A percentile compares a stretch with the other conserved stretches of the same genome.
These are phyloP conservation scores for Garcia nutans DNA, from an alignment of 345 rosid species.

Conservation along the genomic window DNA sequence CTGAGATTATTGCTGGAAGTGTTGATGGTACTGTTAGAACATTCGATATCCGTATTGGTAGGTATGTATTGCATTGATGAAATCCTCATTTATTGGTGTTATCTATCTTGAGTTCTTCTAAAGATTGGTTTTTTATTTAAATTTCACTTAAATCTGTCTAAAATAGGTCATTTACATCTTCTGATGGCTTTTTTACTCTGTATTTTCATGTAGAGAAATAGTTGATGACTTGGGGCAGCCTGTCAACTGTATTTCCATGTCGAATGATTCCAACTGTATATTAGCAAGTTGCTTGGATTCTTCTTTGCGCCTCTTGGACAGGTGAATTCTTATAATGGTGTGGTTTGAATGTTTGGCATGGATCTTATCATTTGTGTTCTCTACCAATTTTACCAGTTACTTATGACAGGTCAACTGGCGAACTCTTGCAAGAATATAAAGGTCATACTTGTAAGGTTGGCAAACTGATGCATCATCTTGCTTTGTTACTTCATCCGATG, in stretches of 20 bases:
- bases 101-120: no score
- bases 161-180: not conserved
- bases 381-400: slow-evolving; percentile 11
- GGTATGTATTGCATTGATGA: slow-evolving; percentile 40
- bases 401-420: slow-evolving; percentile 67
- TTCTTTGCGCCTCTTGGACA: slow-evolving; percentile 77
- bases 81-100: not conserved
- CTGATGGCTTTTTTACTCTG: not conserved
- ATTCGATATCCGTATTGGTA: slow-evolving; percentile 91
- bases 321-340: slow-evolving; percentile 35
- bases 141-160: not conserved
- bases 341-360: slow-evolving; percentile 6
- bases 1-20: slow-evolving; percentile 92
- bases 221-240: slow-evolving; percentile 89
- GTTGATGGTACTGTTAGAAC: slow-evolving; percentile 98
- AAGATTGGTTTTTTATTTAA: not conserved
- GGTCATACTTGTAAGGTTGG: slow-evolving; percentile 92
- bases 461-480: slow-evolving; percentile 12
- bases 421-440: slow-evolving; percentile 86
- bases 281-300: slow-evolving; percentile 92
- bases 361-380: not conserved
- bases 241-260: slow-evolving; percentile 90
- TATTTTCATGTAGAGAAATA: slow-evolving; percentile 55
- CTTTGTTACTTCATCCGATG: not conserved
- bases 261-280: slow-evolving; percentile 85